Evolutionary conservation across 345 rosid species (phyloP).

Genomic region (Angophora floribunda): DNA sequence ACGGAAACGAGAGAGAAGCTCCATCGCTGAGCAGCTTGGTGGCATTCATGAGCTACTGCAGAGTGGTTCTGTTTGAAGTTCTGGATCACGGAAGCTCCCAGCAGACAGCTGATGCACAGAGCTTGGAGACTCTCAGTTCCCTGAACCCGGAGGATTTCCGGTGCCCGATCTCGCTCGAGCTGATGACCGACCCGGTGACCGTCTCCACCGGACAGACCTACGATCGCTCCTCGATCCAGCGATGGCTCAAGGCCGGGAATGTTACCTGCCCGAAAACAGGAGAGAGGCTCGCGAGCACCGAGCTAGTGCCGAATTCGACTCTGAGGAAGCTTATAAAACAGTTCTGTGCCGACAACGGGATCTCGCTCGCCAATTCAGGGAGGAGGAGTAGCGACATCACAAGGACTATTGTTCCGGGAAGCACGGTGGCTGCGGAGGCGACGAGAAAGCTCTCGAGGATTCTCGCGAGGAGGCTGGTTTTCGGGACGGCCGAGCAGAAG

Average conservation of each 20-base stretch:
- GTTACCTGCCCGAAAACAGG: constrained; percentile 75
- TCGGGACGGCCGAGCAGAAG: constrained; percentile 40
- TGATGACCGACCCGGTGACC: constrained; percentile 81
- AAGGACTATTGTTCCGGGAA: constrained; percentile 35
- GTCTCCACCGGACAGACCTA: constrained; percentile 82
- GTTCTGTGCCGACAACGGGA: constrained; percentile 36
- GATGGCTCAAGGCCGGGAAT: constrained; percentile 79
- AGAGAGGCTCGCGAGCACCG: constrained; percentile 39
- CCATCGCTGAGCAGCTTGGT: constrained; percentile 45
- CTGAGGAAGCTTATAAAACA: constrained; percentile 53
- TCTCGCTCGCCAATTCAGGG: constrained; percentile 21
- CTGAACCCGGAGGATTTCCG: constrained; percentile 69
- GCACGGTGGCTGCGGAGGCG: constrained; percentile 41
- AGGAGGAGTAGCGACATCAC: constrained; percentile 25
- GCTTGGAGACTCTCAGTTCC: constrained; percentile 31
- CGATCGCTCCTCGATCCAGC: constrained; percentile 69
- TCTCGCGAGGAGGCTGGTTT: constrained; percentile 44
- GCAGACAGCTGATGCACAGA: constrained; percentile 14
- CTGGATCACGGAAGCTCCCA: constrained; percentile 4
- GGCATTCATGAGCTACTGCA: constrained; percentile 57
- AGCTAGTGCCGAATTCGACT: constrained; percentile 45
- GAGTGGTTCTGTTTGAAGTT: constrained; percentile 47
- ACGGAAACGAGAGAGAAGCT: constrained; percentile 25
- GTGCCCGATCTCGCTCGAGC: constrained; percentile 83
- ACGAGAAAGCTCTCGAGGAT: constrained; percentile 33